phyloP scores from a whole-genome alignment of 352 stramenopile genomes.

The Pythium sukuiense region DNA sequence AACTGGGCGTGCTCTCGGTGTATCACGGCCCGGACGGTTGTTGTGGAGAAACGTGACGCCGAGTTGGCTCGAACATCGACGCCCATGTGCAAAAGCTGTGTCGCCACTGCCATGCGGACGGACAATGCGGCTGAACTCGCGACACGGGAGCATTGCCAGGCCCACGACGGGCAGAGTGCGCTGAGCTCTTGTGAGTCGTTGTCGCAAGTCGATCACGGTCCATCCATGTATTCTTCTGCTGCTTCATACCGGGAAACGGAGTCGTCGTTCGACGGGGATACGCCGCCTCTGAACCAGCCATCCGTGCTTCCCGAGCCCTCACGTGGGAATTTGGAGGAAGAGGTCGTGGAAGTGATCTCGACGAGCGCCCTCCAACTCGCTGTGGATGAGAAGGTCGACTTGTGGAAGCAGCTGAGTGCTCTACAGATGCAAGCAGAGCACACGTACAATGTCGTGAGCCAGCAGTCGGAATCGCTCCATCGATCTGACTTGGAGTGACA shows the following conservation, averaged over 20 bases:
- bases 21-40: not conserved
- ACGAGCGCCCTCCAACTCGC: not conserved
- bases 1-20: not conserved
- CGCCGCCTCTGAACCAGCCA: too few species aligned
- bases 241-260: not conserved
- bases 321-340: not conserved
- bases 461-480: not conserved
- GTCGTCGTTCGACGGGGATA: not conserved
- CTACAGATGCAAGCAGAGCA: not conserved
- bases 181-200: not conserved
- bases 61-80: not conserved
- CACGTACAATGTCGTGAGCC: not conserved
- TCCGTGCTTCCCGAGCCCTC: too few species aligned
- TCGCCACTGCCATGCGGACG: not conserved
- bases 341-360: not conserved
- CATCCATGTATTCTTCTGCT: too few species aligned
- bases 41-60: not conserved
- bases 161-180: not conserved
- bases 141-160: not conserved
- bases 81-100: not conserved
- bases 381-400: not conserved
- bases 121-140: not conserved
- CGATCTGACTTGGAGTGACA: too few species aligned
- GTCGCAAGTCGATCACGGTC: not conserved
- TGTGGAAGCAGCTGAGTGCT: not conserved